phyloP scores from a whole-genome alignment of 1,284 basidiomycete species.

The Malassezia furfur region DNA sequence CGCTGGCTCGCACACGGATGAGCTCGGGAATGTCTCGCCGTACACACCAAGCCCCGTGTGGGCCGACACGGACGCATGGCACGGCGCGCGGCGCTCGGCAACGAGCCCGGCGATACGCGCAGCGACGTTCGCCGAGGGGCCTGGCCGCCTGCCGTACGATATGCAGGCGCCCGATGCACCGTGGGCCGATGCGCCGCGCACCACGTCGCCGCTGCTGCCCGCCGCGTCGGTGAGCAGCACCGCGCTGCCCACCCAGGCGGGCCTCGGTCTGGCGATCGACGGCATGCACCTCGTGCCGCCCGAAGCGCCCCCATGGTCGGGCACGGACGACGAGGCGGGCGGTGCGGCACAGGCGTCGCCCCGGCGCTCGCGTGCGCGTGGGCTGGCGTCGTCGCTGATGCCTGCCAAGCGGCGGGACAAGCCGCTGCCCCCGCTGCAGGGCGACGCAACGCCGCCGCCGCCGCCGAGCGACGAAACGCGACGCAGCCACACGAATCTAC shows the following conservation, averaged over 20 bases:
- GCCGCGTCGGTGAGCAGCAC: neutral
- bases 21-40: neutral
- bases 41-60: neutral
- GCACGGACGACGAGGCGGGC: neutral
- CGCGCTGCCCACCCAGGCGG: neutral
- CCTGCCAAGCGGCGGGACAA: conserved; percentile 1
- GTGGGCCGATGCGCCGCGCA: neutral
- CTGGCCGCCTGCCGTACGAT: no score
- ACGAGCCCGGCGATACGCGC: no score
- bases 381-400: neutral
- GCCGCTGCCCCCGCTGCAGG: neutral
- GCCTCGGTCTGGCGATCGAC: neutral
- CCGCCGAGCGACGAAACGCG: neutral
- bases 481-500: conserved; percentile 4
- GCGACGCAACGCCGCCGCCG: neutral
- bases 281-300: neutral
- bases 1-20: neutral
- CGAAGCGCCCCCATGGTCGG: neutral
- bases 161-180: neutral
- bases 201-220: neutral
- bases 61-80: neutral
- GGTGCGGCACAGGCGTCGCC: neutral
- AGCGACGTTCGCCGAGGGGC: no score
- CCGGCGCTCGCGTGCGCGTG: neutral
- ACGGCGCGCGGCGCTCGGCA: no score